These are phyloP conservation scores for Phytopythium cucurbitacearum DNA, from an alignment of 352 stramenopile species.

Conservation along the genomic window DNA sequence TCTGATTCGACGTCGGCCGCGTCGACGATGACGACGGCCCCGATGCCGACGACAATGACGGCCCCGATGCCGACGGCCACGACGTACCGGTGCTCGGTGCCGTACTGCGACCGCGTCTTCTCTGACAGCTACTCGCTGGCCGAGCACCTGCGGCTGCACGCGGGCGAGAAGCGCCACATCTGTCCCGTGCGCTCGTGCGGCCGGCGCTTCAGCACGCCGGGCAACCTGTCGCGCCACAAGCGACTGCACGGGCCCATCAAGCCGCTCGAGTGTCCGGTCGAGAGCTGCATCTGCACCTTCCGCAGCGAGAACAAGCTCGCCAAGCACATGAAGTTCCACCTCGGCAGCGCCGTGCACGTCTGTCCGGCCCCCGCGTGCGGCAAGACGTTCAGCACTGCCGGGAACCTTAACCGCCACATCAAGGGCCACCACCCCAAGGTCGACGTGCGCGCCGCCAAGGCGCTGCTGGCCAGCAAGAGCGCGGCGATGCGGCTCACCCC, in stretches of 20 bases:
- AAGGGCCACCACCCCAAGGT: conserved; percentile 43
- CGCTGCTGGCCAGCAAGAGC: conserved; percentile 8
- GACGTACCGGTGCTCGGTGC: conserved; percentile 26
- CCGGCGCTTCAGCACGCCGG: conserved; percentile 46
- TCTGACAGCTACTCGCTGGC: conserved; percentile 30
- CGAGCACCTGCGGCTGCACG: conserved; percentile 45
- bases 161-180: conserved; percentile 41
- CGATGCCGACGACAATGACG: too few relatives aligned
- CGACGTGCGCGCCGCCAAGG: conserved; percentile 19
- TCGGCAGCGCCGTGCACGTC: conserved; percentile 41
- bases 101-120: conserved; percentile 28
- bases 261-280: conserved; percentile 41
- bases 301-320: conserved; percentile 53
- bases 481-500: conserved; percentile 5
- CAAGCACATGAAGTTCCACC: conserved; percentile 65
- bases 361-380: conserved; percentile 33
- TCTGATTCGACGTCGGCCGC: too few relatives aligned
- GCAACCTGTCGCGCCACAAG: conserved; percentile 60
- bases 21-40: too few relatives aligned
- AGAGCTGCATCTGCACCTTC: conserved; percentile 45
- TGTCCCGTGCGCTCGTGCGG: conserved; percentile 45
- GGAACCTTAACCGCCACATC: conserved; percentile 59
- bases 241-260: conserved; percentile 48
- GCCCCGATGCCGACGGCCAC: conserved; percentile 1
- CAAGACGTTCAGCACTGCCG: conserved; percentile 58